Evolutionary conservation across 768 basidiomycete genomes (phyloP), one percentile per base, ranked within the genome.

Genomic region (Lanmaoa rubissima): DNA sequence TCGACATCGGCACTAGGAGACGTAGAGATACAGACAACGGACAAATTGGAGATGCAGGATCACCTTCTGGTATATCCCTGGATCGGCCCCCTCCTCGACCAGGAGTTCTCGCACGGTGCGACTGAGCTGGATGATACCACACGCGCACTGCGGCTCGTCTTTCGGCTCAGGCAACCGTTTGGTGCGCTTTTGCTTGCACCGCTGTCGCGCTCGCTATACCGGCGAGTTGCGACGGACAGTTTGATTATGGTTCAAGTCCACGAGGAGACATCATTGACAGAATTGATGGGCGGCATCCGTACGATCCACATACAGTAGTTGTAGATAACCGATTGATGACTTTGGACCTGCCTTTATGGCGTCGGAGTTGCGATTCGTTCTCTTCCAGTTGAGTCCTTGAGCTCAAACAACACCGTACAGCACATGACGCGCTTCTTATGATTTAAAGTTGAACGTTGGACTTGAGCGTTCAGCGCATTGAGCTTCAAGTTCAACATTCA

Each of bases 61-160:
- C 28, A 61, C 4, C 13, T 14, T 16, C 56, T 63, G 13, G 19
- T 63, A 11, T 55, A 63, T 40, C 60, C 60, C 4, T 63, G 61
- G 21, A 24, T 24, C 21, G 3, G 21, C 21, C 21, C 21, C 21
- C 21, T 24, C 21, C 21, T 24, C 21, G 61, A 53, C 26, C 44
- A 50, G 2, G 54, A 59, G 8, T 51, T 44, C 26, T 28, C 24
- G 16, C 2, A 10, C 4, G 51, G 38, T 4, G 21, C 8, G 3
- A 8, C 17, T 24, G 3, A 4, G n/a, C 41, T 42, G 14, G 41
- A 42, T 21, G 14, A 6, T 3, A 42, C 21, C 13, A 58, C 47
- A 16, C 36, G 14, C 1, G 58, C 58, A 3, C 42, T 59, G 3
- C 58, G 48, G n/a, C 26, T 60, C 19, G 5, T 60, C 16, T 51